Percentiles rank a stretch among this genome's conserved stretches.
phyloP scores from a whole-genome alignment of 805 yeast species.

The Candida pseudofarinosa region DNA sequence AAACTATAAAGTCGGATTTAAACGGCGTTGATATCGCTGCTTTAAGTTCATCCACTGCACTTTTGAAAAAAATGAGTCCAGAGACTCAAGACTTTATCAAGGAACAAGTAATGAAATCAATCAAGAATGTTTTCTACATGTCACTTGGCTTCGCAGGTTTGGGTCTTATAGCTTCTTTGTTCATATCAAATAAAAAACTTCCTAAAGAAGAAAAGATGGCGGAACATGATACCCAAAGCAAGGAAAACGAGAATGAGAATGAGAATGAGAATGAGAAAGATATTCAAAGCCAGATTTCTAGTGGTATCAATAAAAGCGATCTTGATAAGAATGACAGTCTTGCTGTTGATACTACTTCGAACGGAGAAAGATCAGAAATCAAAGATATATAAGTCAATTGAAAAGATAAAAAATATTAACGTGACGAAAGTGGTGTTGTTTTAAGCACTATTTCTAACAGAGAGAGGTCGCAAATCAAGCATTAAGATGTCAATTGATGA shows the following conservation, averaged over 20 bases:
- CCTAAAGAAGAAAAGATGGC: slow-evolving; percentile 2
- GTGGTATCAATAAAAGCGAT: background rate
- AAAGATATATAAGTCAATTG: too few relatives aligned
- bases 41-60: slow-evolving; percentile 12
- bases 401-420: too few relatives aligned
- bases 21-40: slow-evolving; percentile 10
- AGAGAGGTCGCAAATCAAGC: too few relatives aligned
- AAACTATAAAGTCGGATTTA: slow-evolving; percentile 17
- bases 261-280: background rate
- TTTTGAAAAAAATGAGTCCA: slow-evolving; percentile 15
- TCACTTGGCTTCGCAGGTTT: slow-evolving; percentile 33
- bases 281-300: background rate
- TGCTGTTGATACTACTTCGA: background rate
- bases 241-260: background rate
- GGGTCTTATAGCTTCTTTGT: slow-evolving; percentile 6
- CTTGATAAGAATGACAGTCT: background rate
- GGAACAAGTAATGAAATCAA: slow-evolving; percentile 27
- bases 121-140: slow-evolving; percentile 39
- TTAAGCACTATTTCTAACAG: too few relatives aligned
- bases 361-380: background rate
- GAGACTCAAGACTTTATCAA: slow-evolving; percentile 22
- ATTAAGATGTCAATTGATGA: too few relatives aligned
- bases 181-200: slow-evolving; percentile 7
- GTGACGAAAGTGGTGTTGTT: too few relatives aligned
- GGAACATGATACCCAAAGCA: background rate